Evolutionary conservation across 2,329 filamentous ascomycete genomes (phyloP).

Genomic region (Penicillium sp.): DNA sequence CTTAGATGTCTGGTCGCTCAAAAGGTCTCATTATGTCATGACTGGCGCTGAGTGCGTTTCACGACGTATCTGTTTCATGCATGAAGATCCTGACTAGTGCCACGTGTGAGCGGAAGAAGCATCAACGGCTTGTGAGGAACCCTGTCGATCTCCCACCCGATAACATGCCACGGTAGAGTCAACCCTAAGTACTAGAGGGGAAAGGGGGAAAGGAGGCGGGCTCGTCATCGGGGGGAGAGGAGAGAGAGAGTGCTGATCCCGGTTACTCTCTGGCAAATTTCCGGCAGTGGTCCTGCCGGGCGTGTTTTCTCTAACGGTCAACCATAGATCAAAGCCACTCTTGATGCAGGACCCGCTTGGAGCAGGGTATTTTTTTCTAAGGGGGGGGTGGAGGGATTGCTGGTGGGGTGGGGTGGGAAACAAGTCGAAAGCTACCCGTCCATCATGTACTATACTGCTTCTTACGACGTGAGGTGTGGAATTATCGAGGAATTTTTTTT

Average conservation of each 20-base stretch:
- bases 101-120: conserved; percentile 37
- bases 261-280: conserved; percentile 22
- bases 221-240: conserved; percentile 8
- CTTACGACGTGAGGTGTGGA: conserved; percentile 12
- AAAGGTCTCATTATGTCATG: not conserved
- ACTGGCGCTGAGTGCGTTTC: conserved; percentile 2
- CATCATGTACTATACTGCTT: conserved; percentile 17
- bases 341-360: conserved; percentile 20
- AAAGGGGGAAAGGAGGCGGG: not conserved
- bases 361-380: conserved; percentile 7
- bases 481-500: conserved; percentile 13
- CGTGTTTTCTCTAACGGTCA: conserved; percentile 8
- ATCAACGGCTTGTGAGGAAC: conserved; percentile 40
- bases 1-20: not conserved
- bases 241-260: conserved; percentile 14
- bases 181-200: not conserved
- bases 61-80: conserved; percentile 23
- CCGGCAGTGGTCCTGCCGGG: conserved; percentile 9
- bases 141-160: conserved; percentile 38
- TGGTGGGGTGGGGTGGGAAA: conserved; percentile 7
- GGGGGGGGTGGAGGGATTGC: conserved; percentile 3
- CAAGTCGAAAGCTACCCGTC: conserved; percentile 12
- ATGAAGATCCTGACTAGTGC: conserved; percentile 40
- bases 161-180: conserved; percentile 17
- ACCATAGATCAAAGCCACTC: conserved; percentile 10